Evolutionary conservation across 2,329 filamentous ascomycete genomes (phyloP).

Genomic region (Cercospora sojina): DNA sequence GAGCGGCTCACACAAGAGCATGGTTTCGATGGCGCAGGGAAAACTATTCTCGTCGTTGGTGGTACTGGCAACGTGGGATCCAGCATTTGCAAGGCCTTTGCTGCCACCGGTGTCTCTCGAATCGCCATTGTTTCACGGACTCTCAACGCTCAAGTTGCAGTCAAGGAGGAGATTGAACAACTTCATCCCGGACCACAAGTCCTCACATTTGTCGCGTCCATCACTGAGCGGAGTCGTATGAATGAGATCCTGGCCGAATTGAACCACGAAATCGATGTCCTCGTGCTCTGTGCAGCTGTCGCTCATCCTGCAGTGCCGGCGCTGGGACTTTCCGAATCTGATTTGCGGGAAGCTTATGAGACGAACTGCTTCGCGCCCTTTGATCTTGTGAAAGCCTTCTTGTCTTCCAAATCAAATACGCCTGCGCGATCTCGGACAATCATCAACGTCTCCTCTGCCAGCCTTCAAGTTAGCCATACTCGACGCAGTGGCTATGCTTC

Average conservation of each 20-base stretch:
- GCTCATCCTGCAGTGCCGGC: slow-evolving; percentile 35
- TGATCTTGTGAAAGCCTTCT: slow-evolving; percentile 39
- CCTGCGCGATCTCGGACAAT: slow-evolving; percentile 27
- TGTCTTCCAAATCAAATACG: slow-evolving; percentile 34
- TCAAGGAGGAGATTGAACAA: slow-evolving; percentile 40
- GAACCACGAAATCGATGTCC: slow-evolving; percentile 36
- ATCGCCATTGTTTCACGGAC: slow-evolving; percentile 31
- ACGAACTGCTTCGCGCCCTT: slow-evolving; percentile 40
- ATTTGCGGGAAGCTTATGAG: slow-evolving; percentile 39
- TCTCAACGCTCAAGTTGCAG: slow-evolving; percentile 38
- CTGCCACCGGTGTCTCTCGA: slow-evolving; percentile 25
- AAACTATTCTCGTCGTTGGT: slow-evolving; percentile 32
- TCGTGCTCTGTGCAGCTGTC: slow-evolving; percentile 44
- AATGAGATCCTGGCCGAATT: slow-evolving; percentile 29
- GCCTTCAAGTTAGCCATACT: slow-evolving; percentile 35
- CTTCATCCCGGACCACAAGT: slow-evolving; percentile 37
- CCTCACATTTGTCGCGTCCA: slow-evolving; percentile 37
- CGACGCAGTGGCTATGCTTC: slow-evolving; percentile 16
- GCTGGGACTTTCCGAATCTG: slow-evolving; percentile 32
- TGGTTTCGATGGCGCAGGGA: slow-evolving; percentile 28
- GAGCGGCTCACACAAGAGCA: slow-evolving; percentile 26
- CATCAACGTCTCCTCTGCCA: slow-evolving; percentile 41
- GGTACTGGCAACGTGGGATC: slow-evolving; percentile 31
- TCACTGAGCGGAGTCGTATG: slow-evolving; percentile 26
- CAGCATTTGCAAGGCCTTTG: slow-evolving; percentile 28